Evolutionary conservation across 2,329 filamentous ascomycete species (phyloP), one percentile per base, ranked within the genome.

Genomic region (Colletotrichum euphorbiae): DNA sequence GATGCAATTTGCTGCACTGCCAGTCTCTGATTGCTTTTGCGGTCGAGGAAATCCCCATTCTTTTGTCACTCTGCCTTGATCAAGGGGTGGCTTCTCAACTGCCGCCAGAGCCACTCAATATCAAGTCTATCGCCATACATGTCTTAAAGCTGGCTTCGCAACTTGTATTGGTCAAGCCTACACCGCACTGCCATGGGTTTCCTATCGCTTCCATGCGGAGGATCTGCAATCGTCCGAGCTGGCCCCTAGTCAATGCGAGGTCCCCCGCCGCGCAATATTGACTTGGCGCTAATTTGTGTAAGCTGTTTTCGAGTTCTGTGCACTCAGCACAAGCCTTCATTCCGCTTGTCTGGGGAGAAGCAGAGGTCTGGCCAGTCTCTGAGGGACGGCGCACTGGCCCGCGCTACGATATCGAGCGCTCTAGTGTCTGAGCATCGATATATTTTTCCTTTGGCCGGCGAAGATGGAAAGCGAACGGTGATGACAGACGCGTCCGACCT

Each of bases 201-300:
- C 52, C 60, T 38, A 48, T 40, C 24, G 19, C 50, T 58, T 40
- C 15, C 8, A 43, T 55, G 48, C 40, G 54, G 60, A 59, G 48
- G 65, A 65, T 65, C 65, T 65, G 19, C 61, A 65, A 42, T 38
- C 33, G 40, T 45, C 33, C 19, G 43, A 57, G 58, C 59, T 57
- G 40, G 61, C 28, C 7, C n/a, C 40, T 38, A 56, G 51, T 24
- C 24, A 12, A 24, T 28, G 31, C n/a, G 36, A 36, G 38, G n/a
- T 62, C 19, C 19, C 19, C 13, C 43, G 13, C 38, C 46, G 43
- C 24, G 33, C 36, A 36, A 58, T 28, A 33, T 31, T 15, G 38
- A 56, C 13, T 13, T 17, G 24, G 12, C 13, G 33, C 57, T 61
- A 67, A 62, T 21, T 13, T 57, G 21, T n/a, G 40, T 46, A 48